Percentiles rank a stretch among this genome's conserved stretches.
Conservation (phyloP, 768 basidiomycete species). For the Brasilioporus rufonigricans region DNA sequence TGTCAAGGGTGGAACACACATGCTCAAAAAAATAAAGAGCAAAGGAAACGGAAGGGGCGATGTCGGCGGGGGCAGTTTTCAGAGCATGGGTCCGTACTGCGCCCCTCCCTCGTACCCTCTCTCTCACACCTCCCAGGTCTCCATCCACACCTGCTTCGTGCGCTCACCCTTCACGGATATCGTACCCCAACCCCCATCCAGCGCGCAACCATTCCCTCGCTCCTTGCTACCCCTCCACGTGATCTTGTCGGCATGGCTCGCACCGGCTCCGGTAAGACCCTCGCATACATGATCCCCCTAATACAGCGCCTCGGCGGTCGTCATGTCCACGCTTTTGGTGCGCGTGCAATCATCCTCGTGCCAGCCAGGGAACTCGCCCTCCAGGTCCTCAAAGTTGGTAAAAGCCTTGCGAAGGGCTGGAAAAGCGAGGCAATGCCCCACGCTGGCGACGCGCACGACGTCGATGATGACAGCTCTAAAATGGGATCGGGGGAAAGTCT, state of each 20-base stretch:
- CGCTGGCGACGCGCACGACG: conserved; percentile 63
- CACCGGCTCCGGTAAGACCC: conserved; percentile 96
- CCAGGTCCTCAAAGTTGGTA: conserved; percentile 92
- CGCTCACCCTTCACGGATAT: conserved; percentile 89
- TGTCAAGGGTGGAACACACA: conserved; percentile 68
- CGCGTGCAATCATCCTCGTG: conserved; percentile 83
- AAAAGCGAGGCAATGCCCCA: conserved; percentile 58
- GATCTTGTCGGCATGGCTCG: conserved; percentile 98
- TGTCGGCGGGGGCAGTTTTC: conserved; percentile 91
- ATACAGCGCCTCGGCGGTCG: conserved; percentile 81
- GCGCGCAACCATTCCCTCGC: conserved; percentile 80
- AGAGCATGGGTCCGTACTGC: conserved; percentile 79
- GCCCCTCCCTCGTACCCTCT: background rate
- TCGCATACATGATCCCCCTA: conserved; percentile 93
- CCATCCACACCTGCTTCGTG: conserved; percentile 77
- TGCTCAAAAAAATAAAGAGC: conserved; percentile 72
- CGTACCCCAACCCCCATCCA: conserved; percentile 97
- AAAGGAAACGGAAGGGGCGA: conserved; percentile 73
- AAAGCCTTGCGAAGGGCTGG: conserved; percentile 87
- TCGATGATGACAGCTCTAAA: conserved; percentile 49
- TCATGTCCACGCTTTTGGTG: conserved; percentile 78
- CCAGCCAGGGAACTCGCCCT: conserved; percentile 93
- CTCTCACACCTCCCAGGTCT: conserved; percentile 51
- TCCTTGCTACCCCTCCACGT: conserved; percentile 79
- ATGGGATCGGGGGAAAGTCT: conserved; percentile 52